Percentiles rank a stretch among this genome's conserved stretches.
phyloP scores from a whole-genome alignment of 257 asterid species.

The Solanum medicagineum region DNA sequence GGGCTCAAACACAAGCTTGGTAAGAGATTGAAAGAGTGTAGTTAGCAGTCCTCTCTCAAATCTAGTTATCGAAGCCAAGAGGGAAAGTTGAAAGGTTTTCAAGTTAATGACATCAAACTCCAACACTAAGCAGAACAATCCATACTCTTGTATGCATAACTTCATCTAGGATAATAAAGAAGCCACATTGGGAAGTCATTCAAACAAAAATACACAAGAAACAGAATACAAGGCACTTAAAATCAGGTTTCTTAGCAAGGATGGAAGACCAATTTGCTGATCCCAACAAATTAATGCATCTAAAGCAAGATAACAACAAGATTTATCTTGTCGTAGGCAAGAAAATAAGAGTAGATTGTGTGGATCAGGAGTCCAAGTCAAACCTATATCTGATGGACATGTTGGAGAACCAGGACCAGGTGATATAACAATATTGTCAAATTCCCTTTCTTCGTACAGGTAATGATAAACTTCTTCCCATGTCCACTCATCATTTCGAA shows the following conservation, averaged over 20 bases:
- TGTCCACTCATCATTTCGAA: conserved; percentile 89
- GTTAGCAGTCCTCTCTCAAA: too few species aligned
- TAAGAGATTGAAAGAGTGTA: too few species aligned
- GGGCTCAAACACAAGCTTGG: too few species aligned
- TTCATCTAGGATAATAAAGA: background rate
- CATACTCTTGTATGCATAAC: background rate
- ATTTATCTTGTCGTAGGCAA: background rate
- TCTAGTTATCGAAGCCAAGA: too few species aligned
- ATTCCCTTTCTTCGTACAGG: conserved; percentile 66
- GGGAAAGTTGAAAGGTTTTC: background rate
- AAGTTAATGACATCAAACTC: background rate
- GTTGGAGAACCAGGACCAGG: conserved; percentile 99
- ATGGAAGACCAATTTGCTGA: background rate
- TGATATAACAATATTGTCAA: conserved; percentile 91
- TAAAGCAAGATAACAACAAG: background rate
- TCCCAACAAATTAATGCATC: background rate
- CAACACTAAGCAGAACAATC: background rate
- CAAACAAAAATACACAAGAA: background rate
- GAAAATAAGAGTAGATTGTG: background rate
- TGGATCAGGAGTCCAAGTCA: background rate
- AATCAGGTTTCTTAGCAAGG: background rate
- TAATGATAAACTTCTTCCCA: conserved; percentile 70
- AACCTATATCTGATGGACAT: conserved; percentile 86
- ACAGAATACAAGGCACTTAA: background rate
- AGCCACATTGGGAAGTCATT: background rate